A percentile compares a stretch with the other conserved stretches of the same genome.
Conservation (phyloP, 371 early-diverging fungal species). For the Mycotypha africana region DNA sequence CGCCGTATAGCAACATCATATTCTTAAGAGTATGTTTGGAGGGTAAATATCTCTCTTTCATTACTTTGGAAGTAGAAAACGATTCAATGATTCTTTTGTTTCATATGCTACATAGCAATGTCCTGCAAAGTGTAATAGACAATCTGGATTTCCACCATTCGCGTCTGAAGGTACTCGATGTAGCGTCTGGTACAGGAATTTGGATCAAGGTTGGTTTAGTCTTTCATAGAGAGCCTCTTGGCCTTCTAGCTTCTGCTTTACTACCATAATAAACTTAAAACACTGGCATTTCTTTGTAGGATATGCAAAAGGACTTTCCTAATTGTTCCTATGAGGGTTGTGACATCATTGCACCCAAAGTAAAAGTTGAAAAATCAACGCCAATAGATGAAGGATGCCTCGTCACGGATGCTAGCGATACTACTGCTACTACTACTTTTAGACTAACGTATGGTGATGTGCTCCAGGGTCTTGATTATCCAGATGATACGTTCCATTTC, state of each 20-base stretch:
- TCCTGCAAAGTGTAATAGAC: conserved; percentile 16
- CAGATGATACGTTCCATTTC: conserved; percentile 40
- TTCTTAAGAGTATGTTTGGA: conserved; percentile 14
- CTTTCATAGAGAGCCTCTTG: too few species aligned
- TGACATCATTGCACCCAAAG: too few species aligned
- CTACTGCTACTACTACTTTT: conserved; percentile 34
- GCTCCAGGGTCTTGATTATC: conserved; percentile 34
- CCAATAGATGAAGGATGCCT: conserved; percentile 35
- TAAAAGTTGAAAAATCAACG: too few species aligned
- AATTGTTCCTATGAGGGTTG: too few species aligned
- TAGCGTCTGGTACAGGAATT: conserved; percentile 24
- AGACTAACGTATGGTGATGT: conserved; percentile 31
- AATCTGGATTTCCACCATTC: neutral
- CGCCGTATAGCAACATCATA: conserved; percentile 27
- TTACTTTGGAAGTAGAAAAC: too few species aligned
- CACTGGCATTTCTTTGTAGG: too few species aligned
- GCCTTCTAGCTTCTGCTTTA: too few species aligned
- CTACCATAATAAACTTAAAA: too few species aligned
- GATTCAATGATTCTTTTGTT: too few species aligned
- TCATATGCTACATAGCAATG: too few species aligned
- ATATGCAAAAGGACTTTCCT: conserved; percentile 57
- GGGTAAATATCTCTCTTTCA: conserved; percentile 7
- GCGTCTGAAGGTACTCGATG: conserved; percentile 15
- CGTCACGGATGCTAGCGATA: conserved; percentile 49
- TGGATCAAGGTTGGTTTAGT: too few species aligned